Base-by-base conservation (phyloP, 2,329 filamentous ascomycete species). In the Aspergillus neoniger region DNA sequence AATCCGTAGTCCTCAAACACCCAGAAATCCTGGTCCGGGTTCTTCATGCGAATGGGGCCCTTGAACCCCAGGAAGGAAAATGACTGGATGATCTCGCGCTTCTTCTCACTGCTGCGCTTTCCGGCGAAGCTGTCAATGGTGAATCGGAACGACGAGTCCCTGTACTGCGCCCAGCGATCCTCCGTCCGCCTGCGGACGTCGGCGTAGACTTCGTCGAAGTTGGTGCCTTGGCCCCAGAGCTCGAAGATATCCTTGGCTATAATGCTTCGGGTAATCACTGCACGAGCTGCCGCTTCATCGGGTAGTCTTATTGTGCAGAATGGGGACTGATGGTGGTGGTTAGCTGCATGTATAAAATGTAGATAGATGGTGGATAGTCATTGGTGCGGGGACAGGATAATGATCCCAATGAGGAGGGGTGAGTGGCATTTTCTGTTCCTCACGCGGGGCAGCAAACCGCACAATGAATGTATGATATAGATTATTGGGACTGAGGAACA, bases 161-260 rank as follows among this genome's bases (percentile, higher is more conserved):
- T 79, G 77, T 92, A 96, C 9, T 78, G 68, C 0, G 80, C 68
- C 92, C 92, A 96, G 60, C 87, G 80, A 57, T 86, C 79, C 3
- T 82, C 69, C 0, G 90, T 90, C 41, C 80, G 79, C 7, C 72
- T 71, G 63, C 81, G 83, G 59, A 96, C 82, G 57, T 86, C 83
- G 49, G 80, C 77, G 71, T 96, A 91, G 2, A 97, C 82, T 48
- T 84, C 80, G 2, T 86, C 79, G 69, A 96, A 88, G 49, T 82
- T 87, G 10, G 79, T 70, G 14, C 90, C 93, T 38, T 81, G 79
- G 17, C 90, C 94, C 94, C 95, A 98, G 64, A 97, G 85, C 73
- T 96, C 92, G 79, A 95, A 91, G 66, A 98, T 90, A 49, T 86
- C 88, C 77, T 92, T 91, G 23, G 87, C 86, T 53, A 98, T 83